phyloP scores from a whole-genome alignment of 768 basidiomycete genomes.

The Psilocybe sp. region DNA sequence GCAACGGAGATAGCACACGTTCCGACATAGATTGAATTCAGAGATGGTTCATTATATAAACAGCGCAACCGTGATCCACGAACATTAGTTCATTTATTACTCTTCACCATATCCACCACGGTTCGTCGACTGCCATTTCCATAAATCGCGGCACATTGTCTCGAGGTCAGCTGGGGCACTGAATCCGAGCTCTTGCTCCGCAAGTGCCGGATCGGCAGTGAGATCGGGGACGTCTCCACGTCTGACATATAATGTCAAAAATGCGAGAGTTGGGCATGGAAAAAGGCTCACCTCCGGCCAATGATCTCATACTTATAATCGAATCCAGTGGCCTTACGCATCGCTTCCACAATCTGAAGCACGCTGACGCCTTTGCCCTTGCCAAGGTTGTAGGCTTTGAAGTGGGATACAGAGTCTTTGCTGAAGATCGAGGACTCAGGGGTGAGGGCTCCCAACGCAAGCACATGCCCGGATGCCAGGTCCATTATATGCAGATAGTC shows the following conservation, averaged over 20 bases:
- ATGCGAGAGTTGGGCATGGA: background rate
- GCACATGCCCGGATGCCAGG: constrained; percentile 89
- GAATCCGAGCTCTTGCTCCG: constrained; percentile 92
- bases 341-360: constrained; percentile 90
- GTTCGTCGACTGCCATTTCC: constrained; percentile 99
- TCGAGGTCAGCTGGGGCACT: constrained; percentile 77
- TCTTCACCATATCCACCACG: constrained; percentile 66
- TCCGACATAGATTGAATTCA: background rate
- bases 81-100: constrained; percentile 7
- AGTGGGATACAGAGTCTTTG: constrained; percentile 53
- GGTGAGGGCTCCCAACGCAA: constrained; percentile 82
- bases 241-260: constrained; percentile 35
- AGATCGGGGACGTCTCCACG: constrained; percentile 95
- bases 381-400: constrained; percentile 96
- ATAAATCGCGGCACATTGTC: constrained; percentile 93
- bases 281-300: constrained; percentile 71
- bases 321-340: constrained; percentile 87
- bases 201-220: constrained; percentile 89
- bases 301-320: constrained; percentile 88
- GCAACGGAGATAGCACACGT: background rate
- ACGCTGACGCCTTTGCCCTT: constrained; percentile 92
- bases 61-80: constrained; percentile 7
- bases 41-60: constrained; percentile 5
- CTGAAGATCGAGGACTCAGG: constrained; percentile 61
- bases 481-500: constrained; percentile 95